Evolutionary conservation across 495 filamentous ascomycete genomes (phyloP).

Genomic region (Aspergillus sclerotiicarbonarius): DNA sequence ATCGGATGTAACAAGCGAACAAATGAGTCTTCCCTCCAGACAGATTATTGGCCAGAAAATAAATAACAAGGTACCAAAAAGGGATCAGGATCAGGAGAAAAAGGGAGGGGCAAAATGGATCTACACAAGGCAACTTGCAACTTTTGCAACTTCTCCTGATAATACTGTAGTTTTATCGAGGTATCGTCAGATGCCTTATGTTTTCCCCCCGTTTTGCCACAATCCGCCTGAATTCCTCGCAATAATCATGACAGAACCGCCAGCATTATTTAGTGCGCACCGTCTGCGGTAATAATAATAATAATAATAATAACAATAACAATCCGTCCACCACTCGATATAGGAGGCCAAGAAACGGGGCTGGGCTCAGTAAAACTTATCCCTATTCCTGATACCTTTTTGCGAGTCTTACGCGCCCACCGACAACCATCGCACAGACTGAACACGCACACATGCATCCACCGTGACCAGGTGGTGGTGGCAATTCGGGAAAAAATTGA

Average conservation of each 20-base stretch:
- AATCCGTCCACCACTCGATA: conserved; percentile 1
- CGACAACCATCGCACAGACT: conserved; percentile 12
- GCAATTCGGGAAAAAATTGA: conserved; percentile 15
- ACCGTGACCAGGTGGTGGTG: conserved; percentile 11
- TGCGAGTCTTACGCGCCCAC: conserved; percentile 15
- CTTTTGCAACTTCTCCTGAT: background rate
- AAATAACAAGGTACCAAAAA: background rate
- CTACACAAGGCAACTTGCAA: background rate
- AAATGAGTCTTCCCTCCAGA: background rate
- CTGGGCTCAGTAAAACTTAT: conserved; percentile 8
- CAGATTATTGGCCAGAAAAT: background rate
- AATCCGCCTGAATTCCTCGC: background rate
- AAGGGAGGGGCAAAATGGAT: background rate
- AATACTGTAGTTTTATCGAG: too few relatives aligned
- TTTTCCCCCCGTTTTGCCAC: background rate
- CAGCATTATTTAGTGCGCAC: background rate
- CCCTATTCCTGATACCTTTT: background rate
- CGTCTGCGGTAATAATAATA: background rate
- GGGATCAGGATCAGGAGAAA: background rate
- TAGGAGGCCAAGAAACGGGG: conserved; percentile 6
- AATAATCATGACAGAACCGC: background rate
- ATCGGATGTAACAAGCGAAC: conserved; percentile 9
- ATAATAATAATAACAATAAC: background rate
- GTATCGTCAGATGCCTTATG: background rate
- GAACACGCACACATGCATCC: conserved; percentile 19